Evolutionary conservation across 805 yeast genomes (phyloP), one percentile per base, ranked within the genome.

Genomic region (Schizosaccharomyces osmophilus): DNA sequence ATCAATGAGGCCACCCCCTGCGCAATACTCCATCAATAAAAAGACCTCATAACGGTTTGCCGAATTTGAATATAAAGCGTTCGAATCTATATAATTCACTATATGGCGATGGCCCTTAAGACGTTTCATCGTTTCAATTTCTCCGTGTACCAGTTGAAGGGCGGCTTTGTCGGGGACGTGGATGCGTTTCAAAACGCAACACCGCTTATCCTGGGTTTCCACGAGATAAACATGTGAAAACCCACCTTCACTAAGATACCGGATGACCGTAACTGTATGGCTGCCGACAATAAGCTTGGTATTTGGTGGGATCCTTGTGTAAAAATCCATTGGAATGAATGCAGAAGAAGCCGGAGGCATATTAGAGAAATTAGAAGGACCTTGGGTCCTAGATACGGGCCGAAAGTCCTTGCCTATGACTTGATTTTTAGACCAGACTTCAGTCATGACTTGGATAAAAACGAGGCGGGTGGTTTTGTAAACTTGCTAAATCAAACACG

Each of bases 71-170:
- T 22, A 29, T 19, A 51, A 17, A 5, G 98, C 98, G 73, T 93
- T 96, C 2, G 96, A 87, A 71, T 93, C 98, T 61, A 88, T 85
- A 70, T 93, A 93, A 2, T 87, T 82, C 1, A 93, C 98, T 64
- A 93, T 82, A 69, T 83, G 82, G 58, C 79, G 78, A 65, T 85
- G 79, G 8, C 95, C 95, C 64, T 82, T 75, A 42, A 93, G 75
- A 32, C 95, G 76, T 72, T 87, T 85, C 97, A 93, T 90, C 13
- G 97, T 95, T 69, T 93, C 97, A 17, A 93, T 98, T 71, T 93
- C 99, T 48, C 94, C 95, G 64, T 97, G 75, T 60, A 93, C 75
- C 29, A 83, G 78, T 67, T 85, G 87, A 69, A 93, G 76, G 61
- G 84, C 85, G 67, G 82, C 79, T 71, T 93, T 93, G 69, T 84